Conservation (phyloP, 257 asterid species). For the Solanum bulbocastanum region DNA sequence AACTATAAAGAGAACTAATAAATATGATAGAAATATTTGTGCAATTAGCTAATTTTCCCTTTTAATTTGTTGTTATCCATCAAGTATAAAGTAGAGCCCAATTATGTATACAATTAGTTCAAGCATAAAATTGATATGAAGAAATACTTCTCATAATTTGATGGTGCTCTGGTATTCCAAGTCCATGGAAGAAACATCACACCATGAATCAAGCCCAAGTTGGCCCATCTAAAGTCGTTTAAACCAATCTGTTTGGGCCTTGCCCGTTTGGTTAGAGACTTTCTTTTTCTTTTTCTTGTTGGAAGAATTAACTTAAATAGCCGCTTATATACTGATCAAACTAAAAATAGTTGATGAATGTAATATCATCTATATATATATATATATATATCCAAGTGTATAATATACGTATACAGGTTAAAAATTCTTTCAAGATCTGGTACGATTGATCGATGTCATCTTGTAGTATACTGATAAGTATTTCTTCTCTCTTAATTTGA, state of each 20-base stretch:
- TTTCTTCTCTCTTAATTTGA: background rate
- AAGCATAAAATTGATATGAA: background rate
- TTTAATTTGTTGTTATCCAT: background rate
- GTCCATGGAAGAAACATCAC: background rate
- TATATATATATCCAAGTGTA: too few relatives aligned
- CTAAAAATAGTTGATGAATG: background rate
- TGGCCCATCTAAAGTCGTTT: background rate
- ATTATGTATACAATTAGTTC: background rate
- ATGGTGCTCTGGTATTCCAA: background rate
- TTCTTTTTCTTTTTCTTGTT: background rate
- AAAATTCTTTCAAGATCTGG: background rate
- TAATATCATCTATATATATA: too few relatives aligned
- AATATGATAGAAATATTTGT: background rate
- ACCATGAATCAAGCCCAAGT: background rate
- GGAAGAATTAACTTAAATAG: background rate
- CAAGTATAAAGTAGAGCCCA: background rate
- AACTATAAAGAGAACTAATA: too few relatives aligned
- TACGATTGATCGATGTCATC: background rate
- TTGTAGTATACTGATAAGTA: background rate
- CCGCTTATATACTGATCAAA: background rate
- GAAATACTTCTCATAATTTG: background rate
- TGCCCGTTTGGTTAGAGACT: background rate
- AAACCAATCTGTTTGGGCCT: background rate
- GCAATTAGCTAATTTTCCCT: background rate
- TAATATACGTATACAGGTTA: background rate